A percentile compares a stretch with the other conserved stretches of the same genome.
These are phyloP conservation scores for Cinchona pubescens DNA, from an alignment of 257 asterid genomes.

Conservation along the genomic window DNA sequence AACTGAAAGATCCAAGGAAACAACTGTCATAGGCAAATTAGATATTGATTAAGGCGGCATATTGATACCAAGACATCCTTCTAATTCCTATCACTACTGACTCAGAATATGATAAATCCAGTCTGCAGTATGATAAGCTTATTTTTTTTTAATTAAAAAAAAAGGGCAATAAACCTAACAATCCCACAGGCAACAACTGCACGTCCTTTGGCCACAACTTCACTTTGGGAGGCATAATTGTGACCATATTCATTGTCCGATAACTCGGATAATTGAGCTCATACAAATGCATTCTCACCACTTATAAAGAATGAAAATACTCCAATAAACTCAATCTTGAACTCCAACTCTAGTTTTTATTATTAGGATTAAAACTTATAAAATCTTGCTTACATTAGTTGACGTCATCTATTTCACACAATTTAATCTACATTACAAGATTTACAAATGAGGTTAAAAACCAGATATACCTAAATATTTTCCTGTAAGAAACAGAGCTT, in stretches of 20 bases:
- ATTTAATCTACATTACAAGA: too few relatives aligned
- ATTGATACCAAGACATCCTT: not conserved
- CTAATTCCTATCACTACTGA: not conserved
- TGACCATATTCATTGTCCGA: not conserved
- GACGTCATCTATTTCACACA: too few relatives aligned
- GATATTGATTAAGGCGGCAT: not conserved
- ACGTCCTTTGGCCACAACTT: conserved; percentile 14
- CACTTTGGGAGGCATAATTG: not conserved
- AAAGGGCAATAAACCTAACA: not conserved
- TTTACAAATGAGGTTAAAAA: too few relatives aligned
- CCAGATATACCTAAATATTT: too few relatives aligned
- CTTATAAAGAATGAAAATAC: too few relatives aligned
- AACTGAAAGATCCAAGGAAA: not conserved
- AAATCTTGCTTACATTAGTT: too few relatives aligned
- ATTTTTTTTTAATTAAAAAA: not conserved
- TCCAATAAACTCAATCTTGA: too few relatives aligned
- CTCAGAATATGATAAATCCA: not conserved
- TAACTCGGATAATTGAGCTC: not conserved
- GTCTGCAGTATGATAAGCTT: not conserved
- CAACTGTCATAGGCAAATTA: not conserved
- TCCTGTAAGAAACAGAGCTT: not conserved
- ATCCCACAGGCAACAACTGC: not conserved
- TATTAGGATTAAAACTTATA: too few relatives aligned
- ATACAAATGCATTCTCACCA: not conserved
- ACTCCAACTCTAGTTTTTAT: too few relatives aligned